Evolutionary conservation across 164 flowering plant species (phyloP).

Genomic region (Vitis vinifera): DNA sequence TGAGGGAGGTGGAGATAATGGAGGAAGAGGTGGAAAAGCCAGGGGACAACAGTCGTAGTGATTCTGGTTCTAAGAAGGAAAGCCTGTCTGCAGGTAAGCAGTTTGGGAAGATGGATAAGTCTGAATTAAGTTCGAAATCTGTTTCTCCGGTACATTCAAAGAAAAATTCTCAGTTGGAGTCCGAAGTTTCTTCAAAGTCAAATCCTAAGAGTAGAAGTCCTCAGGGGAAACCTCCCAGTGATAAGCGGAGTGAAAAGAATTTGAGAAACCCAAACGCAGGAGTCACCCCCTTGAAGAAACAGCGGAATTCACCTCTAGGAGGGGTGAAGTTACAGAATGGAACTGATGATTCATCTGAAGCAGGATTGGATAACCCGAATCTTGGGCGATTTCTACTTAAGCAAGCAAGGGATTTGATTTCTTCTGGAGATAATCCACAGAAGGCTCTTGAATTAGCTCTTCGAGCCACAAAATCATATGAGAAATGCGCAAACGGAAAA

Average conservation of each 20-base stretch:
- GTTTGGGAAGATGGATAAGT: conserved; percentile 28
- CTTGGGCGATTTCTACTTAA: conserved; percentile 85
- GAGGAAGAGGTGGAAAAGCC: conserved; percentile 39
- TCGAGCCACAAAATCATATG: conserved; percentile 84
- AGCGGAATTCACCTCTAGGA: conserved; percentile 28
- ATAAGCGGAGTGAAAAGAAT: conserved; percentile 33
- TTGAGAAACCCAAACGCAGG: conserved; percentile 31
- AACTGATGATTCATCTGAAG: conserved; percentile 42
- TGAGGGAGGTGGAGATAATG: conserved; percentile 69
- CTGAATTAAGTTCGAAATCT: conserved; percentile 34
- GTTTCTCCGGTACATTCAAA: conserved; percentile 38
- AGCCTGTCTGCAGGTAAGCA: conserved; percentile 33
- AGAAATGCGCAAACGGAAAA: conserved; percentile 66
- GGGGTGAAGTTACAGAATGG: conserved; percentile 43
- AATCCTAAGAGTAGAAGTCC: conserved; percentile 45
- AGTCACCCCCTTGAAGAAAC: conserved; percentile 41
- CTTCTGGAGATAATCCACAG: conserved; percentile 67
- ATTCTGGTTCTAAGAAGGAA: conserved; percentile 43
- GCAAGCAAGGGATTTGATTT: conserved; percentile 80
- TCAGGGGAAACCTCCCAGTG: conserved; percentile 48
- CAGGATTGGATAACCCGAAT: conserved; percentile 56
- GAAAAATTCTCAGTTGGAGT: conserved; percentile 37
- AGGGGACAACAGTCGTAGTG: conserved; percentile 32
- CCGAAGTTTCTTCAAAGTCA: conserved; percentile 43
- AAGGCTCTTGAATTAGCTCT: conserved; percentile 79